Conservation (phyloP, 169 alveolate genomes). For the Eimeria praecox region DNA sequence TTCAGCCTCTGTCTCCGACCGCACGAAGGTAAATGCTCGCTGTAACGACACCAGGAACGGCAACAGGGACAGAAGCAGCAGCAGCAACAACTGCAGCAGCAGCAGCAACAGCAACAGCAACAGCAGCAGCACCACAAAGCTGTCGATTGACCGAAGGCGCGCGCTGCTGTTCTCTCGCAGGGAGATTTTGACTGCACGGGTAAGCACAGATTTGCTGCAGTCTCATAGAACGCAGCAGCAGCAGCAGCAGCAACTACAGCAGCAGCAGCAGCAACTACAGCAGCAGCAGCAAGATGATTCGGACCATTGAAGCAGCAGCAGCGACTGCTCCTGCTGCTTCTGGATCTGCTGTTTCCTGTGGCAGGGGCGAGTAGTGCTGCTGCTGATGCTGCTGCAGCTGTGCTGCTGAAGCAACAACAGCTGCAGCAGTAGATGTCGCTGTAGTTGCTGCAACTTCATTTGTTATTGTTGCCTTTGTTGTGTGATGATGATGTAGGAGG, state of each 20-base stretch:
- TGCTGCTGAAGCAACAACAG: neutral
- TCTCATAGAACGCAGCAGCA: neutral
- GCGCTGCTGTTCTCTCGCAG: conserved; percentile 1
- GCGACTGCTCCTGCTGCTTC: neutral
- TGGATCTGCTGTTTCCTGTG: conserved; percentile 13
- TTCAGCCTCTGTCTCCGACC: neutral
- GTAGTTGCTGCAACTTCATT: too few species aligned
- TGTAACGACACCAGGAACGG: neutral
- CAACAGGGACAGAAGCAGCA: neutral
- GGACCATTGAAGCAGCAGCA: neutral
- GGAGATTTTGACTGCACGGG: conserved; percentile 60
- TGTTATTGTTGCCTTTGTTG: neutral
- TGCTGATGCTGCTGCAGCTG: neutral
- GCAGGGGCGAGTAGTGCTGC: too few species aligned
- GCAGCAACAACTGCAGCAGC: neutral
- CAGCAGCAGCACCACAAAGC: neutral
- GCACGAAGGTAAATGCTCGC: neutral
- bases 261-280: neutral
- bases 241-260: conserved; percentile 30
- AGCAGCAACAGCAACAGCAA: conserved; percentile 15
- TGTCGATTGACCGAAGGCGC: neutral
- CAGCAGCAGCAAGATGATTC: neutral
- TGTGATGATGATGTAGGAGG: conserved; percentile 87
- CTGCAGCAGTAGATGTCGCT: neutral
- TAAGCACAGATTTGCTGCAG: neutral